phyloP scores from a whole-genome alignment of 768 basidiomycete species.

The Mycena leptocephala region DNA sequence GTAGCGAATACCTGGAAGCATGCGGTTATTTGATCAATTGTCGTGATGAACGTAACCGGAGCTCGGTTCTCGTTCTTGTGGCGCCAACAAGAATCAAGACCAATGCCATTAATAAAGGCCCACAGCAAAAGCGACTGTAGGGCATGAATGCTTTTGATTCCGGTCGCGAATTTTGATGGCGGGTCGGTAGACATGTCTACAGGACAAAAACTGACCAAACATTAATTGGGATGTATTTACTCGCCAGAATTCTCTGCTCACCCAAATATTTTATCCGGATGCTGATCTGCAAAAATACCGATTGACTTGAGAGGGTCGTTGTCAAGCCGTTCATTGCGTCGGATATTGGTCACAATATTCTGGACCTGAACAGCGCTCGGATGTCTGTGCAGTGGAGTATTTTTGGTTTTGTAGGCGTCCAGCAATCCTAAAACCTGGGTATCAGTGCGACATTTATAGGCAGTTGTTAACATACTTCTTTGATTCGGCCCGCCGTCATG shows the following conservation, averaged over 20 bases:
- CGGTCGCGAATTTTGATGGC: no score
- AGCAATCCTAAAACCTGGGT: neutral
- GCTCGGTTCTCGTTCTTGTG: slow-evolving; percentile 37
- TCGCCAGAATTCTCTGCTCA: neutral
- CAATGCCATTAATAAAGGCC: no score
- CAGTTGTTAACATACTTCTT: neutral
- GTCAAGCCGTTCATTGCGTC: no score
- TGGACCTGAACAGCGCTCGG: no score
- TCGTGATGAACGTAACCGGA: slow-evolving; percentile 29
- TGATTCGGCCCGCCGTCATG: no score
- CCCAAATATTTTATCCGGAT: slow-evolving; percentile 13
- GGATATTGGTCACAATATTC: no score
- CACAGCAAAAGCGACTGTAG: no score
- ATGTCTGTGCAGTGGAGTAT: neutral
- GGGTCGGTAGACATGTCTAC: no score
- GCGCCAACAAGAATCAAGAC: slow-evolving; percentile 30
- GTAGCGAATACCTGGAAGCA: no score
- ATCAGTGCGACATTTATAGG: no score
- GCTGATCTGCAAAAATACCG: neutral
- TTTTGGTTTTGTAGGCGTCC: neutral
- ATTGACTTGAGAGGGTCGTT: slow-evolving; percentile 6
- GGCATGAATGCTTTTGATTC: no score
- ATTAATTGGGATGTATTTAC: neutral
- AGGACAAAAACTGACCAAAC: no score
- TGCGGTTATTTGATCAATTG: slow-evolving; percentile 25